A percentile compares a stretch with the other conserved stretches of the same genome.
These are phyloP conservation scores for Tricholoma bakamatsutake DNA, from an alignment of 768 basidiomycete species.

Conservation along the genomic window DNA sequence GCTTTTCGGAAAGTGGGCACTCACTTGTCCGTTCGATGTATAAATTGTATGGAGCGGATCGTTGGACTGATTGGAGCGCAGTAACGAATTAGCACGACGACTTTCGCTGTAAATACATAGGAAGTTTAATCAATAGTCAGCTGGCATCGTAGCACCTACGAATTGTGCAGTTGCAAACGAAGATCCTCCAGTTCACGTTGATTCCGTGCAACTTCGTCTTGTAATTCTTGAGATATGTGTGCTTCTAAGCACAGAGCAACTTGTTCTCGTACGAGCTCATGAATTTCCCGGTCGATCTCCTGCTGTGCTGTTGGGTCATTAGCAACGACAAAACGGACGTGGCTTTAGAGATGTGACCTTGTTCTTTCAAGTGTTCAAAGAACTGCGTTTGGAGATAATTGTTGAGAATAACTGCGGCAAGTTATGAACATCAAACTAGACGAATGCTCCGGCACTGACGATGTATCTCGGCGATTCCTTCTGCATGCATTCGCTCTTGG, in stretches of 20 bases:
- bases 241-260: slow-evolving; percentile 41
- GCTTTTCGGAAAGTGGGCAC: slow-evolving; percentile 44
- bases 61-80: slow-evolving; percentile 36
- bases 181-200: slow-evolving; percentile 41
- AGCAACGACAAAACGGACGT: background rate
- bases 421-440: background rate
- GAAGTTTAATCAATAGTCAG: background rate
- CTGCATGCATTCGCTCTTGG: slow-evolving; percentile 37
- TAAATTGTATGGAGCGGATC: slow-evolving; percentile 42
- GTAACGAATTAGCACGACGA: slow-evolving; percentile 43
- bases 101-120: slow-evolving; percentile 39
- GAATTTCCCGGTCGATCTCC: slow-evolving; percentile 42
- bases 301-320: slow-evolving; percentile 34
- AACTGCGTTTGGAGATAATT: slow-evolving; percentile 39
- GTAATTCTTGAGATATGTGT: slow-evolving; percentile 43
- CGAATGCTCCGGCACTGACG: slow-evolving; percentile 22
- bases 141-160: slow-evolving; percentile 33
- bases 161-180: slow-evolving; percentile 46
- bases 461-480: slow-evolving; percentile 44
- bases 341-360: slow-evolving; percentile 29
- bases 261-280: slow-evolving; percentile 43
- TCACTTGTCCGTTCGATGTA: slow-evolving; percentile 41
- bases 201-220: slow-evolving; percentile 40
- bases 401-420: slow-evolving; percentile 38
- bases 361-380: slow-evolving; percentile 36